Conservation (phyloP, 2,329 filamentous ascomycete genomes). For the Cyphellophora attinorum region DNA sequence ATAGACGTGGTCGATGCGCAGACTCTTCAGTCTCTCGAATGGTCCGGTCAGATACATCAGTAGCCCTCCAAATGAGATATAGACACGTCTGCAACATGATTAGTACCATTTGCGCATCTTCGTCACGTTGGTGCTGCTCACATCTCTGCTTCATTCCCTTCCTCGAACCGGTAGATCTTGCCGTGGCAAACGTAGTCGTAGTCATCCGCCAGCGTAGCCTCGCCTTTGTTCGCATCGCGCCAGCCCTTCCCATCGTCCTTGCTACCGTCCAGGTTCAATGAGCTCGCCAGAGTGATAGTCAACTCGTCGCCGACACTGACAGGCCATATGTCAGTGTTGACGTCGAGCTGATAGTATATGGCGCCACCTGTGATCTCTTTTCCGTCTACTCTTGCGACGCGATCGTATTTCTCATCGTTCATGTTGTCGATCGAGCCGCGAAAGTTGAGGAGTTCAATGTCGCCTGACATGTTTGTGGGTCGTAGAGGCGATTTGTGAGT, state of each 20-base stretch:
- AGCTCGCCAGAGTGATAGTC: conserved; percentile 73
- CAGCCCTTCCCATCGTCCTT: conserved; percentile 68
- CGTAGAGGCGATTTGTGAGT: too few species aligned
- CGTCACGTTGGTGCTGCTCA: conserved; percentile 38
- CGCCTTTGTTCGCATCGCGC: conserved; percentile 58
- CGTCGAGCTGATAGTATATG: conserved; percentile 56
- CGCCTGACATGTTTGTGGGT: conserved; percentile 67
- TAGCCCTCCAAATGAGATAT: conserved; percentile 86
- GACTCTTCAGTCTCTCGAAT: conserved; percentile 85
- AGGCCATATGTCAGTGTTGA: conserved; percentile 89
- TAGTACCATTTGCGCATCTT: conserved; percentile 14
- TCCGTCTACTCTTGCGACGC: conserved; percentile 75
- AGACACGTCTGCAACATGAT: conserved; percentile 64
- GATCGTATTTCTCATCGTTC: conserved; percentile 87
- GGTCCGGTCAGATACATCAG: conserved; percentile 86
- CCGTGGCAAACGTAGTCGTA: conserved; percentile 44
- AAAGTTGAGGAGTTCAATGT: conserved; percentile 79
- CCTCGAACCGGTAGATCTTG: conserved; percentile 43
- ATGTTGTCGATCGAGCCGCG: conserved; percentile 72
- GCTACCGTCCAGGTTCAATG: conserved; percentile 74
- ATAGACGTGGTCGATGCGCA: conserved; percentile 90
- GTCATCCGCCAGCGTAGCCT: conserved; percentile 44
- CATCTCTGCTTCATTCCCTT: conserved; percentile 69
- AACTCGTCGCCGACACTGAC: conserved; percentile 64
- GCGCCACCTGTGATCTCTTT: conserved; percentile 43